Evolutionary conservation across 1,284 basidiomycete genomes (phyloP), one percentile per base, ranked within the genome.

Genomic region (Spongispora temasekensis): DNA sequence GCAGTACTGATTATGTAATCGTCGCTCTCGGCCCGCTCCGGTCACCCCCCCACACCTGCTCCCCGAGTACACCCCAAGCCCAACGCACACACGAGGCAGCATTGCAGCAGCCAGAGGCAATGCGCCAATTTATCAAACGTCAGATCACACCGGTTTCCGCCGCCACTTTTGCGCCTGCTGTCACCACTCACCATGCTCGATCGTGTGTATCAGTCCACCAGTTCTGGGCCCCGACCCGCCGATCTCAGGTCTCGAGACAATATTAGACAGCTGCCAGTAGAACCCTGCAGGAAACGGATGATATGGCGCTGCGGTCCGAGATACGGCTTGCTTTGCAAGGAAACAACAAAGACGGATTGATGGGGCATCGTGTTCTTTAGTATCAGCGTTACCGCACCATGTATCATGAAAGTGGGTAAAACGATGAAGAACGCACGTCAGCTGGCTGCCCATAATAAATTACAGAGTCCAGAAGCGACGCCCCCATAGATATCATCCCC

Each of bases 391-490:
- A 58, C 65, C 55, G 75, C 75, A 72, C 70, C 75, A n/a, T 60
- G 21, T 61, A 57, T 65, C 75, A 53, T 48, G 21, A 28, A 32
- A 56, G 50, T 32, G 53, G 60, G 56, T 53, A 56, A 53, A 59
- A 61, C 40, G 56, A 68, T 65, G 66, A 61, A 71, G 61, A 65
- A 71, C 64, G 67, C 71, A 69, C 59, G 70, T 62, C 60, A 57
- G 51, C 40, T 69, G 68, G 62, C 53, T 66, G 62, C 59, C 53
- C 53, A 30, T 53, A 58, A 69, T 67, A 70, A 69, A 72, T 71
- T 72, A 72, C 67, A 73, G 61, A 65, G 51, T 69, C 71, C 57
- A 65, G 64, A 69, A 71, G 62, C 57, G 46, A 67, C 53, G 58
- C 27, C 58, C n/a, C 51, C 60, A 59, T 56, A 53, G 42, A 55